These are phyloP conservation scores for Primulina tabacum DNA, from an alignment of 257 asterid genomes.

Conservation along the genomic window DNA sequence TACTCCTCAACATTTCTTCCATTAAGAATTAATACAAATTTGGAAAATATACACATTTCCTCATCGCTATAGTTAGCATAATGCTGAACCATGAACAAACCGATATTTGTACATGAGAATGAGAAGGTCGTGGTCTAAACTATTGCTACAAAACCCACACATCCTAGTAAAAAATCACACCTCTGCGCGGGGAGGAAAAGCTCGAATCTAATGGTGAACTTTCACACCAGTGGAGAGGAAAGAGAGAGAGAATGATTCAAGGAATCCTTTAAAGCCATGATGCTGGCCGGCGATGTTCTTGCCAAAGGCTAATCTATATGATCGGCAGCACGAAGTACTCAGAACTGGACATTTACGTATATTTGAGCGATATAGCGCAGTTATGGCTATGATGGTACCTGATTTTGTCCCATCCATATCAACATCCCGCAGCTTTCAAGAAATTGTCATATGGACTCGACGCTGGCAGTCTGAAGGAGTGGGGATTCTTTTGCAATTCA, in stretches of 20 bases:
- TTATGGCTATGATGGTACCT: constrained; percentile 15
- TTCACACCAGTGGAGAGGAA: constrained; percentile 9
- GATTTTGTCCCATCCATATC: constrained; percentile 16
- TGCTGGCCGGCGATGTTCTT: constrained; percentile 12
- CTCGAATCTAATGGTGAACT: constrained; percentile 16
- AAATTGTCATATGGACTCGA: constrained; percentile 84
- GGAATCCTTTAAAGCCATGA: constrained; percentile 13
- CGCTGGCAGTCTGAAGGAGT: constrained; percentile 61
- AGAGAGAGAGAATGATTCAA: constrained; percentile 33
- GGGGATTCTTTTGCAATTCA: constrained; percentile 51
- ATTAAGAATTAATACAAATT: constrained; percentile 10
- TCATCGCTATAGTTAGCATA: constrained; percentile 10
- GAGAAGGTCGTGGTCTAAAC: constrained; percentile 32
- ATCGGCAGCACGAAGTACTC: not conserved
- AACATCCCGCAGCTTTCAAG: constrained; percentile 91
- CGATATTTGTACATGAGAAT: constrained; percentile 38
- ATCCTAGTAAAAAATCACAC: constrained; percentile 29
- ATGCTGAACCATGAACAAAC: constrained; percentile 23
- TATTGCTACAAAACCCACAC: constrained; percentile 35
- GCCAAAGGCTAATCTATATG: not conserved
- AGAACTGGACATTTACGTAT: not conserved
- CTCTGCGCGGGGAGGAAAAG: constrained; percentile 21
- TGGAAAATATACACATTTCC: constrained; percentile 23
- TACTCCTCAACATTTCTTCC: not conserved
- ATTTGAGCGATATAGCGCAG: not conserved